Evolutionary conservation across 2,329 filamentous ascomycete genomes (phyloP), one percentile per base, ranked within the genome.

Genomic region (Lecanicillium sp.): DNA sequence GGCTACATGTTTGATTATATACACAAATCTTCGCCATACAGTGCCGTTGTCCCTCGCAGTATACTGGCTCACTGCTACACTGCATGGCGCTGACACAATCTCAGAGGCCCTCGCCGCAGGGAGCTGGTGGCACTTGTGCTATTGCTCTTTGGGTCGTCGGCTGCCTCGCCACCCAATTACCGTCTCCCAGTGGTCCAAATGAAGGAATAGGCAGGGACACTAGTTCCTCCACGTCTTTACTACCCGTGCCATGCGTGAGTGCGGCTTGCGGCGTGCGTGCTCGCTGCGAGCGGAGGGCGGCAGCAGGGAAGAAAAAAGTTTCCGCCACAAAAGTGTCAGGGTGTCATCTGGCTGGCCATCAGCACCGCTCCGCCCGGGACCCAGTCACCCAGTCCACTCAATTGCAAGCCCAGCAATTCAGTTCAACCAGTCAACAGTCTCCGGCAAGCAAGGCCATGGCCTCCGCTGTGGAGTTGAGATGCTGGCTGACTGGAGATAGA

Each of bases 101-200:
- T n/a, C n/a, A n/a, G n/a, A n/a, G n/a, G n/a, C 7, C 26, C 12
- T 12, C 7, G 26, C 26, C 17, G n/a, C 19, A 5, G 15, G 10
- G 8, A 15, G 27, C 35, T 39, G 11, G 36, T 40, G 44, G 37
- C 36, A 39, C 44, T 8, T 12, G 15, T 20, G 21, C 44, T 47
- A 47, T 19, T 37, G 43, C 36, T 33, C 30, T 36, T 33, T 43
- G 14, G 40, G 40, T 19, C 20, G 29, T 8, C 14, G 43, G 44
- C 26, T 15, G 26, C 29, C 20, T 24, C 29, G n/a, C 29, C 29
- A 23, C 36, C 44, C 44, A 47, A 47, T 47, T 40, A 47, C 23
- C 36, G 26, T 47, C 36, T 33, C 20, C 44, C 37, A 40, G 36
- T 12, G 44, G 44, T 47, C 44, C 44, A 35, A 47, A 47, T 47